These are phyloP conservation scores for Cladophialophora chaetospira DNA, from an alignment of 2,329 filamentous ascomycete species.

Conservation along the genomic window DNA sequence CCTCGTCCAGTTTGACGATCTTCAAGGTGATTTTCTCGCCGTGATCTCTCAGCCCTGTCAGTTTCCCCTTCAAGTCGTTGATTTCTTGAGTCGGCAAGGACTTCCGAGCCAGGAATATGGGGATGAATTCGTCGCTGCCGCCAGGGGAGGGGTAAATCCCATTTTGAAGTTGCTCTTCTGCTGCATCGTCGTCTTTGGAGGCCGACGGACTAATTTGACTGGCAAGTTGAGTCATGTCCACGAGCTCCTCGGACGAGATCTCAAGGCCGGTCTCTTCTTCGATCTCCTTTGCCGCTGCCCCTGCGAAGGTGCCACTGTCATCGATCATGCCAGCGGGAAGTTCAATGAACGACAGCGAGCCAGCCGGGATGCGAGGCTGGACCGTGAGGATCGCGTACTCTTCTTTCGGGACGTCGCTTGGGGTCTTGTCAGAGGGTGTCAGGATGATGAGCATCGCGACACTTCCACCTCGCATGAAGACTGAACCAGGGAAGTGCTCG, in stretches of 20 bases:
- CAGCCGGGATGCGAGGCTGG: conserved; percentile 60
- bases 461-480: conserved; percentile 61
- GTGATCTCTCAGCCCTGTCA: conserved; percentile 56
- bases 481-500: conserved; percentile 56
- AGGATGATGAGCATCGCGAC: conserved; percentile 61
- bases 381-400: conserved; percentile 58
- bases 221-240: conserved; percentile 58
- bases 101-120: conserved; percentile 59
- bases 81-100: conserved; percentile 51
- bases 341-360: conserved; percentile 56
- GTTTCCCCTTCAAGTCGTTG: conserved; percentile 52
- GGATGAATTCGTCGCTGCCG: conserved; percentile 62
- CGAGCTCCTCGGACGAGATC: conserved; percentile 52
- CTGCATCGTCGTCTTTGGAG: neutral
- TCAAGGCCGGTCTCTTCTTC: conserved; percentile 59
- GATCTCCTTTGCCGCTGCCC: conserved; percentile 60
- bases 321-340: conserved; percentile 65
- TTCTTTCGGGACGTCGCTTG: conserved; percentile 38
- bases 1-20: conserved; percentile 51
- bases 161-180: conserved; percentile 44
- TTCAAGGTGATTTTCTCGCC: conserved; percentile 63
- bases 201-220: neutral
- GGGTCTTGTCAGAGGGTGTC: conserved; percentile 46
- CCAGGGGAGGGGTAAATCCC: conserved; percentile 58
- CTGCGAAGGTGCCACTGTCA: conserved; percentile 54